Evolutionary conservation across 352 stramenopile species (phyloP), one percentile per base, ranked within the genome.

Genomic region (Globisporangium cystogenes): DNA sequence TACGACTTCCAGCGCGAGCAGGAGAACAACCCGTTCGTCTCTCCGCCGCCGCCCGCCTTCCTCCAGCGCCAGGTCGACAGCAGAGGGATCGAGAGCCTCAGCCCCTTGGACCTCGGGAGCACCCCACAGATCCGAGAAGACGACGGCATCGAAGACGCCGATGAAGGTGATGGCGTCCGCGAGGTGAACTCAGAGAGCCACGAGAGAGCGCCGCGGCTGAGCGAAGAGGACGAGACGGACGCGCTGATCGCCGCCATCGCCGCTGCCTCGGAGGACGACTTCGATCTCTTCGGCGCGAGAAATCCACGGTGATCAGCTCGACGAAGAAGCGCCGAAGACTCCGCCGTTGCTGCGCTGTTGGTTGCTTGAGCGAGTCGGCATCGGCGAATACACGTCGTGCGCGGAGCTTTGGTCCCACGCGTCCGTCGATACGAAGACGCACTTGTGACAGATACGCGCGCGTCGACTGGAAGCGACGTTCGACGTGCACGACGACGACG

Each of bases 1-100:
- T 74, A 74, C 53, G 68, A 77, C 33, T 72, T 77, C 29, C 65
- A 77, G 53, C 62, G 68, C 8, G 68, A 77, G 39, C 47, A 59
- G 36, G 60, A 47, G 20, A 65, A 72, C 43, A 48, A 77, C 24
- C 68, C 68, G 35, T 77, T 77, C 59, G 57, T 66, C 7, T 67
- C 40, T 18, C 40, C 65, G 29, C 53, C 61, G 1, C 51, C 31
- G 35, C 23, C 36, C 3, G 21, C 35, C 2, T 36, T 37, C 26
- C 14, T 33, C 8, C 41, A 50, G 12, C 14, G 27, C 7, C 24
- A 16, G 21, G 31, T 23, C 26, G 33, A 23, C n/a, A 24, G 51
- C 14, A 18, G 16, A 45, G 40, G 11, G 14, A 23, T 51, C 10
- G 44, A 43, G 24, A 35, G 23, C 4, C 20, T 41, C n/a, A 31